These are phyloP conservation scores for Plantago coronopus DNA, from an alignment of 305 asterid species.

Conservation along the genomic window DNA sequence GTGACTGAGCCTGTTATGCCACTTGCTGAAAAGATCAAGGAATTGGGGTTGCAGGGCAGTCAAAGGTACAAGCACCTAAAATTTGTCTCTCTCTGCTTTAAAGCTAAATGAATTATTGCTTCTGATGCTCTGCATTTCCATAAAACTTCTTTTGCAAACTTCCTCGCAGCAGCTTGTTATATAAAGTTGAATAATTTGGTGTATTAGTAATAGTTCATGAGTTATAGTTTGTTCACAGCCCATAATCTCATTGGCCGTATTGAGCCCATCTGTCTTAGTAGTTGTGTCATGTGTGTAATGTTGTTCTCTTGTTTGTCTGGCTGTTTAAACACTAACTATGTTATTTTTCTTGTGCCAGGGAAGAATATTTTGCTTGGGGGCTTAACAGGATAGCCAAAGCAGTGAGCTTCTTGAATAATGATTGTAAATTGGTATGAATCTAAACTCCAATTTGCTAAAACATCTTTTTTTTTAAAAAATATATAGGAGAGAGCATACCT, in stretches of 20 bases:
- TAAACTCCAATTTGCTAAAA: too few species aligned
- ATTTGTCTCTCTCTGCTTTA: background rate
- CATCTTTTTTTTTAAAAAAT: too few species aligned
- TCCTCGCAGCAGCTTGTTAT: constrained; percentile 4
- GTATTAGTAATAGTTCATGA: constrained; percentile 6
- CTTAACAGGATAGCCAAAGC: constrained; percentile 96
- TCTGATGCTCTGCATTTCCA: constrained; percentile 22
- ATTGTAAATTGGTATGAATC: constrained; percentile 84
- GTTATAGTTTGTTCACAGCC: constrained; percentile 4
- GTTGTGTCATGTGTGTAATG: constrained; percentile 19
- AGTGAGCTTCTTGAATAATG: constrained; percentile 97
- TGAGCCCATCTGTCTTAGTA: constrained; percentile 9
- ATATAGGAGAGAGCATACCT: too few species aligned
- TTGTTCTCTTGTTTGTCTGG: constrained; percentile 21
- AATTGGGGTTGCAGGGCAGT: constrained; percentile 78
- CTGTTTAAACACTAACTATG: constrained; percentile 15
- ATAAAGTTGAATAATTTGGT: constrained; percentile 3
- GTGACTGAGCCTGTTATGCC: constrained; percentile 99
- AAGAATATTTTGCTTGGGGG: constrained; percentile 98
- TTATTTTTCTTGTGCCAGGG: constrained; percentile 47
- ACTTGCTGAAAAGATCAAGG: constrained; percentile 89
- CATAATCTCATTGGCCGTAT: constrained; percentile 1
- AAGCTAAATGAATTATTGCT: constrained; percentile 10
- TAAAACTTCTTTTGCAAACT: background rate
- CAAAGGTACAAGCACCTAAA: constrained; percentile 58